These are phyloP conservation scores for Heliocybe sulcata DNA, from an alignment of 1,284 basidiomycete genomes.

Conservation along the genomic window DNA sequence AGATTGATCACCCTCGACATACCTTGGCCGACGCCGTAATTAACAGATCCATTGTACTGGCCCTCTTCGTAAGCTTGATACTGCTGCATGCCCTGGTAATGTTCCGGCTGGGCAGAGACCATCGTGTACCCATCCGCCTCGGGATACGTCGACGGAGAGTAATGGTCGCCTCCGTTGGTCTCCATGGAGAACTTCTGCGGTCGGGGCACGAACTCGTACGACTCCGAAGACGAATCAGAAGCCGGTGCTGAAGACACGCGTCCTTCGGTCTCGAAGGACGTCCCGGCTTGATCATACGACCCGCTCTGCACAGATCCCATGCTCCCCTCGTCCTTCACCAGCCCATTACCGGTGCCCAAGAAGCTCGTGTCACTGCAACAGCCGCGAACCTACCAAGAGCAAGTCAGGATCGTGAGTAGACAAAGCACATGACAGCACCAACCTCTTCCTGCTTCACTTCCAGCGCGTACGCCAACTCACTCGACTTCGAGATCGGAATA, in stretches of 20 bases:
- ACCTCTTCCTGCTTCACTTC: conserved; percentile 28
- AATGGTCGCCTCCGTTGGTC: not conserved
- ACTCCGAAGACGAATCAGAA: not conserved
- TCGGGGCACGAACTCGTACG: not conserved
- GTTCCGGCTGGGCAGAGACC: not conserved
- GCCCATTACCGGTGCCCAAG: not conserved
- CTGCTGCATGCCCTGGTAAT: not conserved
- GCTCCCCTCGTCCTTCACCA: not conserved
- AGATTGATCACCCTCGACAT: not conserved
- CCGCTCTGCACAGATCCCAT: not conserved
- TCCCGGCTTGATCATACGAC: not conserved
- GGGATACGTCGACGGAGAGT: not conserved
- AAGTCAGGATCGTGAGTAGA: not conserved
- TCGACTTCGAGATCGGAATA: conserved; percentile 30
- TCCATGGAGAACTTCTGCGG: not conserved
- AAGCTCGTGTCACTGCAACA: not conserved
- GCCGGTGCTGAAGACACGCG: not conserved
- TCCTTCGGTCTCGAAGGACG: not conserved
- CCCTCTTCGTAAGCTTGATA: not conserved
- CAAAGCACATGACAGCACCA: conserved; percentile 2
- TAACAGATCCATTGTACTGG: not conserved
- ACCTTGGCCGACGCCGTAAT: not conserved
- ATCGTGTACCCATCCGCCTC: not conserved
- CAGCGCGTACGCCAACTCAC: conserved; percentile 40
- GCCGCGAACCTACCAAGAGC: not conserved